phyloP scores from a whole-genome alignment of 1,284 basidiomycete genomes.

The Rhodofomes roseus region DNA sequence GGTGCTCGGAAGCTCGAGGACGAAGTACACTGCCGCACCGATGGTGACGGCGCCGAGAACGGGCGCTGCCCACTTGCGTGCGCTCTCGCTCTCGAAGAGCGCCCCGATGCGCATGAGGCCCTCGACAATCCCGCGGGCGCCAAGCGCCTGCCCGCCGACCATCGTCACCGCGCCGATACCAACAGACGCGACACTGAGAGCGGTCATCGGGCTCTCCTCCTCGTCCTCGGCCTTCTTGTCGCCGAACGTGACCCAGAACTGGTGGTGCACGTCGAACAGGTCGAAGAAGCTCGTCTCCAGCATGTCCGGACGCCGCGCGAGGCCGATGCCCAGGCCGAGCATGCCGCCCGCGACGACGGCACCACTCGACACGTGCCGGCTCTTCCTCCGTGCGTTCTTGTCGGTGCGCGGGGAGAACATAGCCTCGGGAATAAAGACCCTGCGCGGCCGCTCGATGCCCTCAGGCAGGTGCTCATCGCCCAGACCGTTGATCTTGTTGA shows the following conservation, averaged over 20 bases:
- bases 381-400: slow-evolving; percentile 45
- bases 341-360: slow-evolving; percentile 69
- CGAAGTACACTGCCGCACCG: slow-evolving; percentile 79
- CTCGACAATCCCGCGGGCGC: slow-evolving; percentile 76
- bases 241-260: slow-evolving; percentile 65
- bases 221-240: slow-evolving; percentile 37
- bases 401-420: slow-evolving; percentile 78
- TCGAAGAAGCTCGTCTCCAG: slow-evolving; percentile 76
- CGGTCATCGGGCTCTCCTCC: slow-evolving; percentile 58
- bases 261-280: slow-evolving; percentile 86
- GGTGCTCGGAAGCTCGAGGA: slow-evolving; percentile 86
- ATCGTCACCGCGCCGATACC: slow-evolving; percentile 87
- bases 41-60: slow-evolving; percentile 75
- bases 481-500: slow-evolving; percentile 66
- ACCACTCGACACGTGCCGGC: slow-evolving; percentile 40
- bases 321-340: slow-evolving; percentile 72
- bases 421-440: slow-evolving; percentile 92
- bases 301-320: slow-evolving; percentile 66
- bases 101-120: slow-evolving; percentile 73
- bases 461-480: slow-evolving; percentile 81
- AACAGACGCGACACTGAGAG: slow-evolving; percentile 72
- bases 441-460: slow-evolving; percentile 74
- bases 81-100: slow-evolving; percentile 77
- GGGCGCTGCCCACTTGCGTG: slow-evolving; percentile 87
- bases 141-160: slow-evolving; percentile 78